Percentiles rank a stretch among this genome's conserved stretches.
Conservation (phyloP, 2,329 filamentous ascomycete genomes). For the Cladobotryum mycophilum region DNA sequence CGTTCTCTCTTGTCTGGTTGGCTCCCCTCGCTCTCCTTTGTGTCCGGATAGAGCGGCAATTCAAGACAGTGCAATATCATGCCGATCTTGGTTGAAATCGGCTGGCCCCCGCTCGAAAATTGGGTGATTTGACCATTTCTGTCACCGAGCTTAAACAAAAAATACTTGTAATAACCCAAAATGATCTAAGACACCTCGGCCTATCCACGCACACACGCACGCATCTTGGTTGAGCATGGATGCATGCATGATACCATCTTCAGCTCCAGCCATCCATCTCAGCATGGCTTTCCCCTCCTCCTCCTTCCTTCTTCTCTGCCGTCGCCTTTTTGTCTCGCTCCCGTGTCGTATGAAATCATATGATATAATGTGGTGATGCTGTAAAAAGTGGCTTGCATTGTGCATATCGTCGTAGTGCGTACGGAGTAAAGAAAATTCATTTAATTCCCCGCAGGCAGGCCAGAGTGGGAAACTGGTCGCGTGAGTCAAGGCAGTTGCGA, state of each 20-base stretch:
- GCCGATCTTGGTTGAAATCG: constrained; percentile 7
- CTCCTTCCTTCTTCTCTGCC: no score
- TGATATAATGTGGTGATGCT: no score
- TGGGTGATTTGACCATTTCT: not conserved
- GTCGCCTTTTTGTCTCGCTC: no score
- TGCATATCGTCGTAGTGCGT: no score
- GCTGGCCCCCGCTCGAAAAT: not conserved
- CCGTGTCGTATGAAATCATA: no score
- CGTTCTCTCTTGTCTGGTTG: no score
- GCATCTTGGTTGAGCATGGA: no score
- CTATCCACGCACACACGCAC: not conserved
- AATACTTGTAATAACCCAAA: not conserved
- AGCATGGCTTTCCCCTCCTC: no score
- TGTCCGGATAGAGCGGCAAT: constrained; percentile 11
- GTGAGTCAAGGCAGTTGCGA: constrained; percentile 12
- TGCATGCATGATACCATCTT: not conserved
- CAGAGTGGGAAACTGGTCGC: constrained; percentile 14
- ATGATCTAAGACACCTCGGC: not conserved
- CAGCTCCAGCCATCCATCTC: not conserved
- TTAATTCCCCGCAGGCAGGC: constrained; percentile 6
- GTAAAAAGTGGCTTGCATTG: no score
- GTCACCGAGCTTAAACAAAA: not conserved
- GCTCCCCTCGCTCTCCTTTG: not conserved
- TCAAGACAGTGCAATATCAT: constrained; percentile 1
- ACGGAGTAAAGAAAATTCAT: not conserved